Percentiles rank a stretch among this genome's conserved stretches.
These are phyloP conservation scores for Leishmania major DNA, from an alignment of 208 protist genomes.

Conservation along the genomic window DNA sequence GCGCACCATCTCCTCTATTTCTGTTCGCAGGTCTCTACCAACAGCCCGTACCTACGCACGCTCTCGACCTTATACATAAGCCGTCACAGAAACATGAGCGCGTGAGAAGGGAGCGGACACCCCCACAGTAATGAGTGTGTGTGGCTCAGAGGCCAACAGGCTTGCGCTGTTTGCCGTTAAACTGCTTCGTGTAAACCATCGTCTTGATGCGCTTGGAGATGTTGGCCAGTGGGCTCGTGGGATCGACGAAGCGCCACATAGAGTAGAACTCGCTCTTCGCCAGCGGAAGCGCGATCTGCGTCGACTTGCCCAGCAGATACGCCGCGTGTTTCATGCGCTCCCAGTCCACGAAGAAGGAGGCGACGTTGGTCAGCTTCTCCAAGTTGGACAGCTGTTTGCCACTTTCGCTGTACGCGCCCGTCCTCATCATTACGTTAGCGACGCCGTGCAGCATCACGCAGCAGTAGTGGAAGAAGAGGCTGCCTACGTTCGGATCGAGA, in stretches of 20 bases:
- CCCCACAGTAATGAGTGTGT: background rate
- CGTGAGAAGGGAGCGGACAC: background rate
- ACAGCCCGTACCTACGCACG: background rate
- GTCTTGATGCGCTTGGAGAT: constrained; percentile 68
- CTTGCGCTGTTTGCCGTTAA: constrained; percentile 71
- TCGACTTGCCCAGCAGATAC: constrained; percentile 67
- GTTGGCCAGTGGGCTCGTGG: constrained; percentile 68
- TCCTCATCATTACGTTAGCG: constrained; percentile 53
- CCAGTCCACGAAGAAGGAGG: constrained; percentile 62
- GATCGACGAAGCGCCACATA: constrained; percentile 79
- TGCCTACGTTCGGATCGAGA: constrained; percentile 59
- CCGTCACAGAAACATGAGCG: background rate
- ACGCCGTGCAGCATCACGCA: constrained; percentile 75
- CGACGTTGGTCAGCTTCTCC: constrained; percentile 52
- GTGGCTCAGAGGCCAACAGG: constrained; percentile 70
- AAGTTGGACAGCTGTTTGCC: constrained; percentile 17
- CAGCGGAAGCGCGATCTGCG: constrained; percentile 55
- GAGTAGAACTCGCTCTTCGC: constrained; percentile 84
- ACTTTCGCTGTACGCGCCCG: constrained; percentile 37
- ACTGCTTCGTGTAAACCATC: constrained; percentile 49
- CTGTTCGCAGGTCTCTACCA: background rate
- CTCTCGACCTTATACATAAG: background rate
- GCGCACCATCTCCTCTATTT: background rate
- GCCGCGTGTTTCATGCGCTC: constrained; percentile 54
- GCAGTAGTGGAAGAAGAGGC: constrained; percentile 89